phyloP scores from a whole-genome alignment of 495 filamentous ascomycete genomes.

The Daldinia decipiens region DNA sequence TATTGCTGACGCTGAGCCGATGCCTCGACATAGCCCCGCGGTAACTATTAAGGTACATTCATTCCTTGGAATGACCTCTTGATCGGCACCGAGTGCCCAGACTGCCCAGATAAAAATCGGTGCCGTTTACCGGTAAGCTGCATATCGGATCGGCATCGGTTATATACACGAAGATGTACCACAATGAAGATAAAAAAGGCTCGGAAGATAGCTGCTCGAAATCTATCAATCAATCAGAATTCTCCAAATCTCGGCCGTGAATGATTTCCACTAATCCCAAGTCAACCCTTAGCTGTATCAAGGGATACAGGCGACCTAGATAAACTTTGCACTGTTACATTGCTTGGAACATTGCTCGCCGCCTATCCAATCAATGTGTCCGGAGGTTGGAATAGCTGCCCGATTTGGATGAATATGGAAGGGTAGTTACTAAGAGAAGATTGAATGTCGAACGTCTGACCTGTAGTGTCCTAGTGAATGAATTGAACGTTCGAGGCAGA shows the following conservation, averaged over 20 bases:
- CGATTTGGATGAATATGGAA: no score
- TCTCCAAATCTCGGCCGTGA: background rate
- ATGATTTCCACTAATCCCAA: background rate
- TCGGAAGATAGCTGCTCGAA: background rate
- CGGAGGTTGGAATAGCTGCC: no score
- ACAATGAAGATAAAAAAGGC: background rate
- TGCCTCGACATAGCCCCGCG: slow-evolving; percentile 22
- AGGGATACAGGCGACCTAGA: background rate
- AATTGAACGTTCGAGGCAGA: no score
- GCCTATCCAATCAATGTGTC: background rate
- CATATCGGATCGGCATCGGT: background rate
- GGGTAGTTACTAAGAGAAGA: no score
- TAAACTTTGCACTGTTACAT: no score
- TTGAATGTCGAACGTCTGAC: no score
- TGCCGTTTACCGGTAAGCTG: background rate
- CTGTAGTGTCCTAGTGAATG: no score
- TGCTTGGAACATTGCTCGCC: background rate
- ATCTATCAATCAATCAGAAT: background rate
- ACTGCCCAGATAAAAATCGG: background rate
- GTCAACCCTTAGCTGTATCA: background rate
- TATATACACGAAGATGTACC: background rate
- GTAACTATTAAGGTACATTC: background rate
- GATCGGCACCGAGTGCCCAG: slow-evolving; percentile 10
- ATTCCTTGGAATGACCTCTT: background rate
- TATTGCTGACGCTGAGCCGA: background rate